phyloP scores from a whole-genome alignment of 2,329 filamentous ascomycete species.

The Scopulariopsis brevicaulis region DNA sequence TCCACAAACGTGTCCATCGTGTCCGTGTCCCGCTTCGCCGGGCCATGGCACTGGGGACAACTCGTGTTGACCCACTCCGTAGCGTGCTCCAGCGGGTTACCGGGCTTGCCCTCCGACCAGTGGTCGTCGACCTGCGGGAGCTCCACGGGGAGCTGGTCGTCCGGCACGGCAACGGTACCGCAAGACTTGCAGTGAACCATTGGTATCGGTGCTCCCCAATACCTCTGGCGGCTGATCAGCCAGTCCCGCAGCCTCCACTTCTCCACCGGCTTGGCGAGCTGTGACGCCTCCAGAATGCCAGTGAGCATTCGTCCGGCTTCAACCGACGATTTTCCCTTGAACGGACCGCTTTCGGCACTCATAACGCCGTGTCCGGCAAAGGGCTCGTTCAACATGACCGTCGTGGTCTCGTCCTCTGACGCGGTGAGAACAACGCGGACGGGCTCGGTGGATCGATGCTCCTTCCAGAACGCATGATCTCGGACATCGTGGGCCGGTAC shows the following conservation, averaged over 20 bases:
- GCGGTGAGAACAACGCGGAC: conserved; percentile 52
- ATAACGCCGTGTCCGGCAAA: conserved; percentile 58
- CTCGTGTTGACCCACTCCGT: conserved; percentile 62
- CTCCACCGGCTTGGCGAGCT: conserved; percentile 50
- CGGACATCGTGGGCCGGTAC: conserved; percentile 76
- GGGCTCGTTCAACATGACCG: conserved; percentile 34
- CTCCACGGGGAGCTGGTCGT: conserved; percentile 62
- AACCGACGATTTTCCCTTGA: conserved; percentile 49
- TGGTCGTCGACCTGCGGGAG: conserved; percentile 60
- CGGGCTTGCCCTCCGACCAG: conserved; percentile 56
- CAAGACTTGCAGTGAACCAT: conserved; percentile 73
- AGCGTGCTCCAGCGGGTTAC: conserved; percentile 66
- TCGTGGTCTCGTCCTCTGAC: conserved; percentile 34
- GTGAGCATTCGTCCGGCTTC: conserved; percentile 53
- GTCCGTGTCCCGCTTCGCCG: conserved; percentile 75
- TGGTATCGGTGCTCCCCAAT: conserved; percentile 86
- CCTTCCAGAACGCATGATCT: conserved; percentile 70
- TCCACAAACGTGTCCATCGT: conserved; percentile 97
- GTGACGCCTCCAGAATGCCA: conserved; percentile 37
- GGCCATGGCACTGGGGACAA: conserved; percentile 61
- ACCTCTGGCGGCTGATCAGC: conserved; percentile 84
- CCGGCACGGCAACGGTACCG: conserved; percentile 69
- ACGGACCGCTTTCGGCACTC: conserved; percentile 52
- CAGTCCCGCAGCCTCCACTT: conserved; percentile 80
- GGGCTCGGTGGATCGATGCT: conserved; percentile 49